These are phyloP conservation scores for Colletotrichum sojae DNA, from an alignment of 2,329 filamentous ascomycete species.

Conservation along the genomic window DNA sequence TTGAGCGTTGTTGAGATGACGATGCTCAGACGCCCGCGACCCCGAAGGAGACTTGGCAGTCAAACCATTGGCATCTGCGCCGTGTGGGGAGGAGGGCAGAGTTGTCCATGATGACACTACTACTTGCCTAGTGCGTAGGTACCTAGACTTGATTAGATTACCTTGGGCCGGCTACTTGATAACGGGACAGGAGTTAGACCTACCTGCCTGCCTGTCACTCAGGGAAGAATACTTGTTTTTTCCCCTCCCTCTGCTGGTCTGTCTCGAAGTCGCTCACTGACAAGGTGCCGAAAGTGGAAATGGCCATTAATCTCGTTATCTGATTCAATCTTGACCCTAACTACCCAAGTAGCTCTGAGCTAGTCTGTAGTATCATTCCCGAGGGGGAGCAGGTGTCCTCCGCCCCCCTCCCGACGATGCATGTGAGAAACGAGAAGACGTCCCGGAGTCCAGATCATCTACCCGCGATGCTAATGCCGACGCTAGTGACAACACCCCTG, in stretches of 20 bases:
- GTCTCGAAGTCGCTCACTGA: too few relatives aligned
- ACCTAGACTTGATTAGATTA: too few relatives aligned
- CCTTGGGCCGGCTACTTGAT: too few relatives aligned
- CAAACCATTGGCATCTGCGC: slow-evolving; percentile 33
- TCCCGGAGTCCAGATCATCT: neutral
- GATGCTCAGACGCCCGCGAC: slow-evolving; percentile 3
- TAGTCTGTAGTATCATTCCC: neutral
- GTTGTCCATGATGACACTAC: neutral
- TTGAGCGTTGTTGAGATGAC: slow-evolving; percentile 12
- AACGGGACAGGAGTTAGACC: too few relatives aligned
- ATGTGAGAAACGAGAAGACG: slow-evolving; percentile 6
- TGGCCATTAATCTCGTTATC: neutral
- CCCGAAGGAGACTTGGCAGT: slow-evolving; percentile 13
- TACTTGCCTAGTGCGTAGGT: neutral
- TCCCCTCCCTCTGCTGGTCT: too few relatives aligned
- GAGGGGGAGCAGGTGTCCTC: neutral
- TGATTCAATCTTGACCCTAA: neutral
- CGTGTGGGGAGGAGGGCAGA: neutral
- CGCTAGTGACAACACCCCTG: slow-evolving; percentile 24
- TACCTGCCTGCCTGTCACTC: too few relatives aligned
- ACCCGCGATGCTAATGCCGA: slow-evolving; percentile 12
- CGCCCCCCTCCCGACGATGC: slow-evolving; percentile 7
- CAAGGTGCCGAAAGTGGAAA: slow-evolving; percentile 1
- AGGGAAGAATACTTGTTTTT: too few relatives aligned
- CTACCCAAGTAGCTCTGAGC: neutral